Evolutionary conservation across 345 rosid genomes (phyloP).

Genomic region (Iberis pinnata): DNA sequence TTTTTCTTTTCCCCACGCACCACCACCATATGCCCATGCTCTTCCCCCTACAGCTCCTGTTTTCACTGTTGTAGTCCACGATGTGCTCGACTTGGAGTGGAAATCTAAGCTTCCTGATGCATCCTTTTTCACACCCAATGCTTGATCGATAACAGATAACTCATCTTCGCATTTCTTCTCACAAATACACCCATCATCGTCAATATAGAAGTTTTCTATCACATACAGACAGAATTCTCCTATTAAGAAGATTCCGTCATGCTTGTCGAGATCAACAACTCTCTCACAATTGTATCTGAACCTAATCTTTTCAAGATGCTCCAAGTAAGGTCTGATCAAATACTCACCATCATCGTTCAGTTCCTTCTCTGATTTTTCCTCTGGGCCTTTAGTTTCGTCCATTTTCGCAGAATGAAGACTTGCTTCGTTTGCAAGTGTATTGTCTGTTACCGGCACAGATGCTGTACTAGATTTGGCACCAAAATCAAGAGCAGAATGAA

Average conservation of each 20-base stretch:
- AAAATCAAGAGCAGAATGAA: conserved; percentile 91
- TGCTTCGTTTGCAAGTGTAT: conserved; percentile 61
- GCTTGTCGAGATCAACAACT: conserved; percentile 95
- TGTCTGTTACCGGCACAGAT: conserved; percentile 72
- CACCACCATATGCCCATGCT: conserved; percentile 99
- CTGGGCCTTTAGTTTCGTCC: conserved; percentile 51
- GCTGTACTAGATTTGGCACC: conserved; percentile 72
- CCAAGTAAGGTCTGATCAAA: conserved; percentile 92
- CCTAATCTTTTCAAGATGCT: conserved; percentile 86
- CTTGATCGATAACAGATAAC: conserved; percentile 98
- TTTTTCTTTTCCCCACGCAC: conserved; percentile 99
- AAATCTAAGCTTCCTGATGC: conserved; percentile 58
- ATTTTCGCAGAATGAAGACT: conserved; percentile 55
- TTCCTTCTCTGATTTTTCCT: conserved; percentile 80
- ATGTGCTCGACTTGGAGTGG: conserved; percentile 82
- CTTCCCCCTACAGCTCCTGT: conserved; percentile 68
- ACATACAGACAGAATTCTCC: conserved; percentile 87
- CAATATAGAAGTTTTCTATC: conserved; percentile 89
- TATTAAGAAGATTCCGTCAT: conserved; percentile 91
- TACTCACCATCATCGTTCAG: conserved; percentile 92
- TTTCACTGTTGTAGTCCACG: conserved; percentile 57
- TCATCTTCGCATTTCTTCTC: conserved; percentile 96
- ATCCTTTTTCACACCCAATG: conserved; percentile 97
- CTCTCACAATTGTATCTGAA: conserved; percentile 94
- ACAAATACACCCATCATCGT: conserved; percentile 72